Conservation (phyloP, 441 rosid species). For the Biscutella auriculata region DNA sequence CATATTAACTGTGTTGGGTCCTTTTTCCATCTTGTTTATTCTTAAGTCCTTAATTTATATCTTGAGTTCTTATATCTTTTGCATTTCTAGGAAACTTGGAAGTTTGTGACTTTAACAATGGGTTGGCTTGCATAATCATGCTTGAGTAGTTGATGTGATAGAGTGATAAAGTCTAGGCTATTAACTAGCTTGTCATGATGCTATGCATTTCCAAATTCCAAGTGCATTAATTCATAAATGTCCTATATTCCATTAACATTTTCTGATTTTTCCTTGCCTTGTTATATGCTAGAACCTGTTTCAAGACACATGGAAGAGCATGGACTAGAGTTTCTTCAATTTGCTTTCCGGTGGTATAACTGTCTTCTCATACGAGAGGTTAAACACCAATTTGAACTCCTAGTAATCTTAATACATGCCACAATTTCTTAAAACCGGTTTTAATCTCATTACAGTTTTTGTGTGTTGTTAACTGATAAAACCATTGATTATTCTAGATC, state of each 20-base stretch:
- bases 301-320: slow-evolving; percentile 93
- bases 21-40: not conserved
- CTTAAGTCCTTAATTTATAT: not conserved
- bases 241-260: not conserved
- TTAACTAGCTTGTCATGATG: not conserved
- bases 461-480: slow-evolving; percentile 8
- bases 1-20: not conserved
- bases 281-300: slow-evolving; percentile 64
- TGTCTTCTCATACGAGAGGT: slow-evolving; percentile 95
- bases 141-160: not conserved
- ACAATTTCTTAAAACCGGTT: not conserved
- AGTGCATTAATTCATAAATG: not conserved
- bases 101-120: not conserved
- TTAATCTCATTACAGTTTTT: not conserved
- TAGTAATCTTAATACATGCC: not conserved
- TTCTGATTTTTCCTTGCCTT: not conserved
- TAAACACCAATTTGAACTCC: not conserved
- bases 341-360: slow-evolving; percentile 98
- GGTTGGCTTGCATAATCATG: not conserved
- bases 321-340: slow-evolving; percentile 94
- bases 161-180: not conserved
- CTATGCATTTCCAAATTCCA: not conserved
- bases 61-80: not conserved
- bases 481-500: slow-evolving; percentile 36
- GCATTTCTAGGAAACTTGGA: not conserved